phyloP scores from a whole-genome alignment of 129 eudicot species.

The Kitagawia praeruptora region DNA sequence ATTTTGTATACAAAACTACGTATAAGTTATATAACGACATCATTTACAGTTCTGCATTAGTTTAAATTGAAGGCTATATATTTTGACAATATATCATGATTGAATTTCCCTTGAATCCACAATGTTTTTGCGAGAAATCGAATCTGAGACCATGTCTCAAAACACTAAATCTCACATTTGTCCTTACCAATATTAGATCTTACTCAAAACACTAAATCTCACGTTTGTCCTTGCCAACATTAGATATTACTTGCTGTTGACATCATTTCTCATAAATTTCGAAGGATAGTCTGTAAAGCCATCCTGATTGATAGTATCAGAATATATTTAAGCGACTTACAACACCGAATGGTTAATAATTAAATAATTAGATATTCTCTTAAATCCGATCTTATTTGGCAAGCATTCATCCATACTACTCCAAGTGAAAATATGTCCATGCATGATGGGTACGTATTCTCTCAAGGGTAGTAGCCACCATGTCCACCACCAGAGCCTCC shows the following conservation, averaged over 20 bases:
- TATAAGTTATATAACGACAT: too few species aligned
- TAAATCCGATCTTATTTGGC: background rate
- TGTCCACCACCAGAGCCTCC: background rate
- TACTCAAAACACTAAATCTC: too few species aligned
- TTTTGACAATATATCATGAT: too few species aligned
- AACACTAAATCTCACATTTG: too few species aligned
- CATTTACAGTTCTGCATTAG: too few species aligned
- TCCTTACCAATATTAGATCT: too few species aligned
- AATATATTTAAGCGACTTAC: background rate
- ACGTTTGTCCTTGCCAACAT: too few species aligned
- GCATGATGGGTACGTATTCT: background rate
- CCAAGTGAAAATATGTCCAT: background rate
- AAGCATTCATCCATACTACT: background rate
- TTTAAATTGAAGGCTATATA: too few species aligned
- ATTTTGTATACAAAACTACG: background rate
- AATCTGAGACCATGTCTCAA: too few species aligned
- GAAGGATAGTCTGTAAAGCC: background rate
- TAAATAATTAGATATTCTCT: background rate
- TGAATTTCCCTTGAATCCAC: too few species aligned
- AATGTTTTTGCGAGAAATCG: too few species aligned
- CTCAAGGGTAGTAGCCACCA: slow-evolving; percentile 29
- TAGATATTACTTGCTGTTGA: too few species aligned
- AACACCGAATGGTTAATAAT: background rate
- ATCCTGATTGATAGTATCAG: background rate
- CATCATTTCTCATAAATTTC: background rate